Evolutionary conservation across 2,329 filamentous ascomycete genomes (phyloP).

Genomic region (Colletotrichum scovillei): DNA sequence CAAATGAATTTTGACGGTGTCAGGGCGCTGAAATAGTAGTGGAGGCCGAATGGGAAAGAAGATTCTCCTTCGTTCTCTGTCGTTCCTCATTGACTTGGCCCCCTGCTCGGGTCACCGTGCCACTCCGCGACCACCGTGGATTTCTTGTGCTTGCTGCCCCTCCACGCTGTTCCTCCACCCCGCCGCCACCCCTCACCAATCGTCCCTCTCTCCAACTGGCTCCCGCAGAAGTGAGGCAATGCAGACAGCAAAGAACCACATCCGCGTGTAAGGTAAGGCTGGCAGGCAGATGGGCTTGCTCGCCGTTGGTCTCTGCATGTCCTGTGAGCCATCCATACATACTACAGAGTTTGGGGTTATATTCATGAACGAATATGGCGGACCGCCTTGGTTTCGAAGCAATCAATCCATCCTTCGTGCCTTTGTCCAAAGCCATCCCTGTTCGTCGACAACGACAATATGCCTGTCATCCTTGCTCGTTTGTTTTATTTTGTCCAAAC

Average conservation of each 20-base stretch:
- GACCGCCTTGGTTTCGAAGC: no score
- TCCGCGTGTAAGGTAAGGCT: not conserved
- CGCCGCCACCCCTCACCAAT: conserved; percentile 30
- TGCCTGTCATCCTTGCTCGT: not conserved
- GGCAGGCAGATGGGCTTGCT: not conserved
- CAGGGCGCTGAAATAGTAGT: conserved; percentile 29
- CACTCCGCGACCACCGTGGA: not conserved
- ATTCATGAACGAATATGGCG: no score
- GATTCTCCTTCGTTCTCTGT: conserved; percentile 37
- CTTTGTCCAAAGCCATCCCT: not conserved
- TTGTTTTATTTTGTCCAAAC: not conserved
- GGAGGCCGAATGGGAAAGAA: conserved; percentile 37
- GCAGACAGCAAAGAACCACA: not conserved
- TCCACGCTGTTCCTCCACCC: conserved; percentile 11
- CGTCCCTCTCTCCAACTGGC: conserved; percentile 19
- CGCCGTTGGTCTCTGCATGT: not conserved
- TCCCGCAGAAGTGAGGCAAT: not conserved
- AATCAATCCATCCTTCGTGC: not conserved
- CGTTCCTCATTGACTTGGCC: conserved; percentile 12
- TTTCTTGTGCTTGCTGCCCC: not conserved
- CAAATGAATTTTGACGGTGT: conserved; percentile 15
- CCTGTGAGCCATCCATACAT: not conserved
- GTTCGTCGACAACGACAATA: not conserved
- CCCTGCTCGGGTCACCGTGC: not conserved
- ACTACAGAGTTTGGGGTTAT: not conserved